Evolutionary conservation across 2,329 filamentous ascomycete genomes (phyloP).

Genomic region (Cladosporium cucumerinum): DNA sequence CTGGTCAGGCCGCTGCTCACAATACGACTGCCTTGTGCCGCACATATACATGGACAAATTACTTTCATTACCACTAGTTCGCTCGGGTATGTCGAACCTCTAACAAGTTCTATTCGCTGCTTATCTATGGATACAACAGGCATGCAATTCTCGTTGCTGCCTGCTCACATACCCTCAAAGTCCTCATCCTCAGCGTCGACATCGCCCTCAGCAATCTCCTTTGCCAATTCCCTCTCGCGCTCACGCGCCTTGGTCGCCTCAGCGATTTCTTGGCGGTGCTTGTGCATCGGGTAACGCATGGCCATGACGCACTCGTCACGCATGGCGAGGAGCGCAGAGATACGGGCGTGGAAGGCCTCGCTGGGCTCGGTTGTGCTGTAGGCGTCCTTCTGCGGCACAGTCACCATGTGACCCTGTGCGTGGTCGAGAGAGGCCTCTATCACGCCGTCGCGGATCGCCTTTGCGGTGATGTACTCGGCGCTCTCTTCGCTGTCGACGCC

Average conservation of each 20-base stretch:
- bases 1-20: not conserved
- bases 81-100: not conserved
- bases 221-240: conserved; percentile 91
- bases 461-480: conserved; percentile 97
- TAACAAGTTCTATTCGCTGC: conserved; percentile 8
- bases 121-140: conserved; percentile 2
- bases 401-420: conserved; percentile 97
- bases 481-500: conserved; percentile 94
- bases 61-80: not conserved
- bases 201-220: conserved; percentile 97
- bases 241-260: conserved; percentile 98
- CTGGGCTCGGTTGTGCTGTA: conserved; percentile 94
- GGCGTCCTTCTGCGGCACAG: conserved; percentile 91
- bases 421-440: conserved; percentile 94
- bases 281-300: conserved; percentile 99
- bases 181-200: conserved; percentile 87
- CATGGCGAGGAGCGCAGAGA: conserved; percentile 82
- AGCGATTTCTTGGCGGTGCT: conserved; percentile 94
- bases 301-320: conserved; percentile 99
- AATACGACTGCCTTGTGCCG: not conserved
- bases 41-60: not conserved
- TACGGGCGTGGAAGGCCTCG: conserved; percentile 96
- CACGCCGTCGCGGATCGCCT: conserved; percentile 95
- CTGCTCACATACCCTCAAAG: conserved; percentile 86
- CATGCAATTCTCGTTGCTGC: not conserved